Base-by-base conservation (phyloP, 2,329 filamentous ascomycete species). In the Epichloe gansuensis region DNA sequence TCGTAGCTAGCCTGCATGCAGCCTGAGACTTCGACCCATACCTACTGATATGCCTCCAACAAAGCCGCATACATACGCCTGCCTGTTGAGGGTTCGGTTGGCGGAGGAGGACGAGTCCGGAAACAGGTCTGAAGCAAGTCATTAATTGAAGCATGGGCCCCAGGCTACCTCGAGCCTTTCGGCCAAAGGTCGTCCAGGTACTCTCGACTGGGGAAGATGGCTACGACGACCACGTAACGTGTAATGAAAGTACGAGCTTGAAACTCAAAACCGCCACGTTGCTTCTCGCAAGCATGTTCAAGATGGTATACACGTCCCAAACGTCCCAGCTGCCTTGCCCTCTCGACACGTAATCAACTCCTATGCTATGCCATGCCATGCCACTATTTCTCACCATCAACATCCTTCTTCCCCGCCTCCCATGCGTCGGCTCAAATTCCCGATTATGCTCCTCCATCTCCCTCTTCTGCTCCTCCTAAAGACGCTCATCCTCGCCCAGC, bases 391-490 rank as follows among this genome's bases (percentile, higher is more conserved):
- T 76, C 75, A 54, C 78, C 68, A 2, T 82, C 77, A 66, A 76
- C 76, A 54, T 80, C 76, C 1, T 68, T 63, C 1, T 60, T 66
- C 0, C 74, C 73, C 3, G 57, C 45, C 5, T 65, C 59, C 77
- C 79, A 59, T 82, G 74, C 56, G 73, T 74, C 58, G 72, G 61
- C 47, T 75, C 75, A 62, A 83, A 82, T 0, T 82, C 77, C 57
- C 56, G 57, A 55, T 83, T 83, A 60, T 83, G 80, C 64, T 71
- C 62, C 50, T 80, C 72, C 15, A 82, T 80, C 65, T 82, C 78
- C 44, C 67, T 9, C 25, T 25, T 67, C 63, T 75, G 76, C 61
- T 76, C 76, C 53, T 74, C 65, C 23, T 67, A 75, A 55, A 79
- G 59, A 6, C 65, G 61, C 50, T 65, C 58, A 1, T 49, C 51